Percentiles rank a stretch among this genome's conserved stretches.
These are phyloP conservation scores for Biscutella laevigata DNA, from an alignment of 441 rosid genomes.

Conservation along the genomic window DNA sequence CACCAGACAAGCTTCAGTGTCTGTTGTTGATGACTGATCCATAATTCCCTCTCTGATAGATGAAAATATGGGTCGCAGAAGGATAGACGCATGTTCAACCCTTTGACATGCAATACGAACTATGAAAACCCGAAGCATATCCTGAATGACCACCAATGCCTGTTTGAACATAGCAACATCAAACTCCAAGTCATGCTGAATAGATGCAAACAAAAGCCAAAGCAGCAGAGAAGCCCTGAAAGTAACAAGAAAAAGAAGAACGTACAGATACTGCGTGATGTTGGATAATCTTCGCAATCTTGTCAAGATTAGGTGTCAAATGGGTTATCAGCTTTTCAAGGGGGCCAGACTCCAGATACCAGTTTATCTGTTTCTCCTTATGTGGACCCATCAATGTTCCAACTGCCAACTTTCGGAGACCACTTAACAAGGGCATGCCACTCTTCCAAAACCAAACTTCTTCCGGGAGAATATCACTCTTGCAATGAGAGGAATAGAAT, in stretches of 20 bases:
- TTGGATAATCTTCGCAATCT: slow-evolving; percentile 79
- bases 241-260: slow-evolving; percentile 23
- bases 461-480: slow-evolving; percentile 94
- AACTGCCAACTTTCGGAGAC: slow-evolving; percentile 74
- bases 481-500: slow-evolving; percentile 31
- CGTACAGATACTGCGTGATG: slow-evolving; percentile 92
- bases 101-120: slow-evolving; percentile 75
- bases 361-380: slow-evolving; percentile 74
- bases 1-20: slow-evolving; percentile 74
- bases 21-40: slow-evolving; percentile 38
- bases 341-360: slow-evolving; percentile 72
- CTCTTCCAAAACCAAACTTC: slow-evolving; percentile 88
- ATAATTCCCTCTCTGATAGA: slow-evolving; percentile 48
- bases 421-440: slow-evolving; percentile 85
- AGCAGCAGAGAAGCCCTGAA: slow-evolving; percentile 6
- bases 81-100: slow-evolving; percentile 62
- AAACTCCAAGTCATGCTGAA: slow-evolving; percentile 17
- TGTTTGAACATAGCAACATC: slow-evolving; percentile 30
- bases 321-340: slow-evolving; percentile 73
- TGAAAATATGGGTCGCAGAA: slow-evolving; percentile 64
- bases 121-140: slow-evolving; percentile 90
- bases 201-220: slow-evolving; percentile 18
- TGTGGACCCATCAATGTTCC: slow-evolving; percentile 77
- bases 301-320: slow-evolving; percentile 73
- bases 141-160: slow-evolving; percentile 82